phyloP scores from a whole-genome alignment of 306 rosid genomes.

The Ormosia semicastrata region DNA sequence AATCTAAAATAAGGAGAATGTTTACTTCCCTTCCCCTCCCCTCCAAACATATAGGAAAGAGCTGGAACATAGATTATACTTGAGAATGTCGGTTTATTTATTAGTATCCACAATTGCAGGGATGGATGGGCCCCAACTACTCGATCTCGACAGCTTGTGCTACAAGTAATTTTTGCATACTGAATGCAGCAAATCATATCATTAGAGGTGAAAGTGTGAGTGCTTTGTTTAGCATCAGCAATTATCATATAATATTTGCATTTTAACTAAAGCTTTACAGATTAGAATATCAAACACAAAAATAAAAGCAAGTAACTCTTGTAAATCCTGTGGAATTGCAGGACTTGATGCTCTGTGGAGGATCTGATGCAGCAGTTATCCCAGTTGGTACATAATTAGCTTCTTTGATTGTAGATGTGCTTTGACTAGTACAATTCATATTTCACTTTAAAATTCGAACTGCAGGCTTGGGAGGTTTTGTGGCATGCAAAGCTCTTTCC shows the following conservation, averaged over 20 bases:
- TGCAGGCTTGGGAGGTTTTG: too few species aligned
- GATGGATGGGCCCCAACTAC: conserved; percentile 79
- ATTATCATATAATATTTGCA: neutral
- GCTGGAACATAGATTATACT: neutral
- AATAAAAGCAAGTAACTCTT: neutral
- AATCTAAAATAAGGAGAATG: too few species aligned
- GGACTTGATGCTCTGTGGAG: conserved; percentile 75
- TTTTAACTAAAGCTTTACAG: neutral
- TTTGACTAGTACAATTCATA: neutral
- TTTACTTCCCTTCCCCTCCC: too few species aligned
- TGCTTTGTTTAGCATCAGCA: neutral
- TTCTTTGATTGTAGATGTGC: neutral
- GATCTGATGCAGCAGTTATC: conserved; percentile 65
- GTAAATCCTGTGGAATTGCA: conserved; percentile 27
- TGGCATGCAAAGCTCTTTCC: conserved; percentile 40
- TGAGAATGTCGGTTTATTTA: neutral
- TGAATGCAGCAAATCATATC: conserved; percentile 71
- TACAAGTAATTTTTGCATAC: conserved; percentile 66
- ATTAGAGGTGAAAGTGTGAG: conserved; percentile 80
- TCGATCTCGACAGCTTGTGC: conserved; percentile 76
- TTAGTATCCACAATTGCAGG: conserved; percentile 36
- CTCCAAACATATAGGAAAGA: too few species aligned
- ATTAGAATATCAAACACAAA: neutral
- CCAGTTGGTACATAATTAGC: conserved; percentile 49
- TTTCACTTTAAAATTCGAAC: too few species aligned